Evolutionary conservation across 2,329 filamentous ascomycete genomes (phyloP), one percentile per base, ranked within the genome.

Genomic region (Ceratocystis papillata): DNA sequence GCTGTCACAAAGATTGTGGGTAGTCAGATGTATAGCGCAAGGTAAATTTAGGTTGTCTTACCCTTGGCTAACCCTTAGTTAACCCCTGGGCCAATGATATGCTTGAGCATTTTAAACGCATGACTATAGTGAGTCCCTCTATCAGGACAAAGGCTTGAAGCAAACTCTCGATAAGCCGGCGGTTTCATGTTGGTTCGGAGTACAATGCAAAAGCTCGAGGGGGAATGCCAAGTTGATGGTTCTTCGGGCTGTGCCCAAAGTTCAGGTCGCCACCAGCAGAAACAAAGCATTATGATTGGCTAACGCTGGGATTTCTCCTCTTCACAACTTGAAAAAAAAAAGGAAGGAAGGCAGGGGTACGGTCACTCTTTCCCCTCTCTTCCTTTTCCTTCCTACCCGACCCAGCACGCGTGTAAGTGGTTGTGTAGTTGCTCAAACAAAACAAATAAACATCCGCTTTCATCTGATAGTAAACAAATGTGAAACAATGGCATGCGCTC

Each of bases 381-480:
- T 37, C 33, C 55, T 37, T n/a, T 33, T 41, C 12, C 10, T 41
- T 41, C 37, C 37, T 41, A 4, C 37, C 37, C 37, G 12, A 41
- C 37, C 55, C 55, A 30, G n/a, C 55, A 30, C 55, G 55, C 55
- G 55, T 59, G 55, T 59, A 59, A 59, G 55, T 59, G 55, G 55
- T 33, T 28, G 53, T 57, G 55, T 37, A 37, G 55, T 33, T 59
- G 55, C 55, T 37, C 22, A 63, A 63, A 63, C 61, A 63, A 63
- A 63, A 63, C 61, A 66, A 66, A 66, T 66, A 66, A 66, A 66
- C 48, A 66, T 37, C 64, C 57, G 59, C 28, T 62, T 66, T 66
- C 64, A 66, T 66, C 64, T 66, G 57, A 66, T 62, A 62, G 64
- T 66, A 62, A 66, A 66, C 59, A 66, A 50, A 60, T 8, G 17